Evolutionary conservation across 768 basidiomycete species (phyloP).

Genomic region (Boletus fagicola): DNA sequence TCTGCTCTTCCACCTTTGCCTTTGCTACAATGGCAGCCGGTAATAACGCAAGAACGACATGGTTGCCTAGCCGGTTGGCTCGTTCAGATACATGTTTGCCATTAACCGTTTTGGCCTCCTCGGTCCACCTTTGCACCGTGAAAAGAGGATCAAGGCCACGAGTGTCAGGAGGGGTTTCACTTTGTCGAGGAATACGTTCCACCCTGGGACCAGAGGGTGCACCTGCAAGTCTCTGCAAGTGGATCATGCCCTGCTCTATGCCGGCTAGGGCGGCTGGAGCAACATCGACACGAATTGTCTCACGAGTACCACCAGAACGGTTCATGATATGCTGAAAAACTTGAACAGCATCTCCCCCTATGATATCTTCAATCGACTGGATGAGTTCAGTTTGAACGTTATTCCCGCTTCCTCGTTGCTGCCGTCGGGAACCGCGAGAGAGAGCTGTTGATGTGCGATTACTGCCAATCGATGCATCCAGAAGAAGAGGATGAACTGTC

Average conservation of each 20-base stretch:
- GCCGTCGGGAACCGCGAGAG: slow-evolving; percentile 50
- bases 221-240: slow-evolving; percentile 45
- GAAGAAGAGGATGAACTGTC: slow-evolving; percentile 77
- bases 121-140: slow-evolving; percentile 84
- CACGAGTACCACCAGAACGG: slow-evolving; percentile 53
- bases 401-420: slow-evolving; percentile 51
- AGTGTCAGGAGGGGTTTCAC: slow-evolving; percentile 43
- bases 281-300: slow-evolving; percentile 77
- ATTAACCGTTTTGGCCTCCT: slow-evolving; percentile 81
- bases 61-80: slow-evolving; percentile 62
- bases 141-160: slow-evolving; percentile 72
- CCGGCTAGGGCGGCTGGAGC: slow-evolving; percentile 62
- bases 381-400: slow-evolving; percentile 58
- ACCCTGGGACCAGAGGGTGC: slow-evolving; percentile 56
- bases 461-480: slow-evolving; percentile 53
- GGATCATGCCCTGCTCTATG: slow-evolving; percentile 54
- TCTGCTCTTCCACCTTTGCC: slow-evolving; percentile 39
- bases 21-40: slow-evolving; percentile 73
- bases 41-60: slow-evolving; percentile 69
- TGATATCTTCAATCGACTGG: slow-evolving; percentile 76
- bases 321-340: slow-evolving; percentile 80
- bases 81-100: slow-evolving; percentile 72
- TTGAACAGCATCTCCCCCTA: slow-evolving; percentile 79
- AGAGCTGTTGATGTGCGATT: slow-evolving; percentile 46
- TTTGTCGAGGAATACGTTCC: slow-evolving; percentile 49